A percentile compares a stretch with the other conserved stretches of the same genome.
Conservation (phyloP, 2,329 filamentous ascomycete species). For the Xylaria multiplex region DNA sequence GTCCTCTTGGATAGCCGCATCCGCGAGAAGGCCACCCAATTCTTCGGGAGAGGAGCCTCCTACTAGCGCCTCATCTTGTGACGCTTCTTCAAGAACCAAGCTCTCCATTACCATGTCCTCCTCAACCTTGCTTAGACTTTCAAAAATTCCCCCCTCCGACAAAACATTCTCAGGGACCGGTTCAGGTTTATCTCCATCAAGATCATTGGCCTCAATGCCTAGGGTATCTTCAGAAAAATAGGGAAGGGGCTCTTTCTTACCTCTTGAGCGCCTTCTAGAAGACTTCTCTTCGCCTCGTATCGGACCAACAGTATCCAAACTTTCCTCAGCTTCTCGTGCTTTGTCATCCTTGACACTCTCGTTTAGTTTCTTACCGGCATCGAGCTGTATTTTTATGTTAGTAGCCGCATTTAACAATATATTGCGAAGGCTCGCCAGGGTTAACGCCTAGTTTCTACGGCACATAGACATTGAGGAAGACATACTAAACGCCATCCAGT, state of each 20-base stretch:
- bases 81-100: background rate
- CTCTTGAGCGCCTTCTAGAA: slow-evolving; percentile 51
- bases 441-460: slow-evolving; percentile 31
- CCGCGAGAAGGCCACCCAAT: background rate
- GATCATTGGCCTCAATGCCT: slow-evolving; percentile 47
- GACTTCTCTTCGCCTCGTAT: slow-evolving; percentile 52
- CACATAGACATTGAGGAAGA: slow-evolving; percentile 36
- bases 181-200: slow-evolving; percentile 44
- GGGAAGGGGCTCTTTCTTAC: slow-evolving; percentile 54
- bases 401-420: slow-evolving; percentile 10
- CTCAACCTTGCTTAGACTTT: slow-evolving; percentile 16
- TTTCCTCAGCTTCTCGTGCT: slow-evolving; percentile 47
- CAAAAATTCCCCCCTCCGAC: slow-evolving; percentile 12
- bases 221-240: slow-evolving; percentile 49
- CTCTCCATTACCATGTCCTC: slow-evolving; percentile 2
- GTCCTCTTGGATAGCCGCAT: background rate
- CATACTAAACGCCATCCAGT: slow-evolving; percentile 41
- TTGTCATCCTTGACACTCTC: slow-evolving; percentile 17
- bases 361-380: slow-evolving; percentile 34
- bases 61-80: background rate
- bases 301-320: slow-evolving; percentile 54
- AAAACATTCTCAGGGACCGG: slow-evolving; percentile 36
- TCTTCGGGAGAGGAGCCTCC: background rate
- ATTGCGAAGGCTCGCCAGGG: slow-evolving; percentile 25
- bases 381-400: slow-evolving; percentile 30